Conservation (phyloP, 1,284 basidiomycete species). For the Boletus putidus region DNA sequence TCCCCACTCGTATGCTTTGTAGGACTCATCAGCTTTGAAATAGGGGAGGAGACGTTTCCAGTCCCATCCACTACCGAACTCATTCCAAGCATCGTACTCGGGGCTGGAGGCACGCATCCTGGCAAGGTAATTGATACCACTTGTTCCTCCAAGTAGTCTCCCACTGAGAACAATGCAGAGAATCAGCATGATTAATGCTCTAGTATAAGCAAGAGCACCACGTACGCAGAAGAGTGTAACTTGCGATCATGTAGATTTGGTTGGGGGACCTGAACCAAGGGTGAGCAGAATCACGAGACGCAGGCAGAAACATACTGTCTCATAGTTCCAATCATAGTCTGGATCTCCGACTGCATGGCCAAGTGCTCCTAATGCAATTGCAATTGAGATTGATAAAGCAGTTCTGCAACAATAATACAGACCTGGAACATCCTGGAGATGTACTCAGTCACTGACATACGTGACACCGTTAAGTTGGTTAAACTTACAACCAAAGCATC, state of each 20-base stretch:
- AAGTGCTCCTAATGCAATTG: not conserved
- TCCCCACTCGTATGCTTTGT: conserved; percentile 13
- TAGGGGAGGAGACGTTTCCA: conserved; percentile 21
- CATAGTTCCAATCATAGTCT: conserved; percentile 26
- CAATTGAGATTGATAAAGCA: not conserved
- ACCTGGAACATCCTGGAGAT: conserved; percentile 25
- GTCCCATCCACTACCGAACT: conserved; percentile 24
- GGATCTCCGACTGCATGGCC: conserved; percentile 9
- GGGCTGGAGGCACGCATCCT: conserved; percentile 25
- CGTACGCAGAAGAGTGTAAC: conserved; percentile 12
- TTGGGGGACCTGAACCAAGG: conserved; percentile 20
- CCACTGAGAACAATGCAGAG: conserved; percentile 7
- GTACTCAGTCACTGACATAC: not conserved
- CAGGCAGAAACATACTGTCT: conserved; percentile 9
- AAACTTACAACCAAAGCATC: conserved; percentile 17
- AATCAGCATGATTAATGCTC: not conserved
- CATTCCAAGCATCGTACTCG: conserved; percentile 26
- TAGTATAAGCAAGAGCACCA: not conserved
- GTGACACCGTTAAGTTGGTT: not conserved
- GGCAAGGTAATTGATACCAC: conserved; percentile 23
- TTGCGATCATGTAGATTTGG: conserved; percentile 7
- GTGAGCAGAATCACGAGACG: not conserved
- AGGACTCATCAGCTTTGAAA: conserved; percentile 24
- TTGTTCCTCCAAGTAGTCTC: conserved; percentile 26
- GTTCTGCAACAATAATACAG: not conserved